Conservation (phyloP, 164 flowering plant genomes). For the Nymphaea thermarum region DNA sequence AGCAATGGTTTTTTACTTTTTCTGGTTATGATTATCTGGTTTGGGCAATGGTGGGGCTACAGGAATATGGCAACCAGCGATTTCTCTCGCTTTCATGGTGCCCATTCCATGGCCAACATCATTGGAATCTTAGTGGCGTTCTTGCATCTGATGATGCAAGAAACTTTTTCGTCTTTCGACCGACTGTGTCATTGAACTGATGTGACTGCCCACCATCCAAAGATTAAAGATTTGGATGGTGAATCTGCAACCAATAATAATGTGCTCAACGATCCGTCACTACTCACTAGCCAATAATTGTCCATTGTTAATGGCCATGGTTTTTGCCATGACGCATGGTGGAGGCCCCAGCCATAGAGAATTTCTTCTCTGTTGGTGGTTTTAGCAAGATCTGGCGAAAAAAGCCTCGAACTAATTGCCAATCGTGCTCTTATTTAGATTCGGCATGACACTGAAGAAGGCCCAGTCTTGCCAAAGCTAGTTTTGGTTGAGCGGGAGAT, state of each 20-base stretch:
- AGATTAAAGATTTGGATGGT: not conserved
- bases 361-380: too few species aligned
- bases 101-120: not conserved
- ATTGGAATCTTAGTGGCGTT: not conserved
- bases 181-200: not conserved
- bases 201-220: not conserved
- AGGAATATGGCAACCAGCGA: not conserved
- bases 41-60: not conserved
- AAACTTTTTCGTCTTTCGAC: not conserved
- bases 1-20: too few species aligned
- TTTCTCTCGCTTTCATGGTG: not conserved
- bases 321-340: not conserved
- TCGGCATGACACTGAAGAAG: too few species aligned
- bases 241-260: not conserved
- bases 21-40: not conserved
- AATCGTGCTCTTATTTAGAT: too few species aligned
- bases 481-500: too few species aligned
- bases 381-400: too few species aligned
- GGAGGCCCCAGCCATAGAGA: not conserved
- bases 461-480: too few species aligned
- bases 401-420: too few species aligned
- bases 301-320: not conserved
- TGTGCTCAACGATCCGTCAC: not conserved
- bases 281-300: not conserved
- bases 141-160: too few species aligned